Percentiles rank a stretch among this genome's conserved stretches.
Conservation (phyloP, 1,284 basidiomycete species). For the Cryptococcus jaspeensis region DNA sequence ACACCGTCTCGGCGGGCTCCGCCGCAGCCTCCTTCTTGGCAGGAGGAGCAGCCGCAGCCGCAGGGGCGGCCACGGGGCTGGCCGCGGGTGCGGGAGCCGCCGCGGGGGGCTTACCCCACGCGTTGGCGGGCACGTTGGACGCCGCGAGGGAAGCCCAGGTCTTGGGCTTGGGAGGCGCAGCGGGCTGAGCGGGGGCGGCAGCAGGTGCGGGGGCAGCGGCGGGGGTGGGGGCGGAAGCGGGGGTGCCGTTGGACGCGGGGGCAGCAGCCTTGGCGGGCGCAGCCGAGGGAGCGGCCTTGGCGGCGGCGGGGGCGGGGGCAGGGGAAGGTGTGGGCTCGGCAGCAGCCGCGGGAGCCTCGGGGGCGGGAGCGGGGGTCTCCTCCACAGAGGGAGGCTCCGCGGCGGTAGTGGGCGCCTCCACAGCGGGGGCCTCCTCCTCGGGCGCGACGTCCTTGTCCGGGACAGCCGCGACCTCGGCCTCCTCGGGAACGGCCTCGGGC, state of each 20-base stretch:
- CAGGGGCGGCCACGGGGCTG: conserved; percentile 20
- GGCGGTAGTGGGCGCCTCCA: conserved; percentile 29
- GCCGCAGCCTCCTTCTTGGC: conserved; percentile 15
- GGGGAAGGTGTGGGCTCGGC: conserved; percentile 17
- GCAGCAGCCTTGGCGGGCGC: conserved; percentile 15
- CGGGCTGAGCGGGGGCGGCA: conserved; percentile 21
- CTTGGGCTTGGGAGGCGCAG: conserved; percentile 55
- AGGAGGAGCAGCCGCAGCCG: conserved; percentile 19
- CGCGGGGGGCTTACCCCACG: conserved; percentile 53
- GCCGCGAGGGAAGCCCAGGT: conserved; percentile 92
- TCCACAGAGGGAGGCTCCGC: conserved; percentile 19
- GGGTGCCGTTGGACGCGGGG: conserved; percentile 16
- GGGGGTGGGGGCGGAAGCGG: conserved; percentile 33
- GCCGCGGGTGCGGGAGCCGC: conserved; percentile 55
- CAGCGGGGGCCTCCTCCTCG: conserved; percentile 25
- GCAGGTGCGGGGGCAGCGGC: conserved; percentile 19
- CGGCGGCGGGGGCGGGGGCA: conserved; percentile 13
- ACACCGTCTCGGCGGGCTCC: conserved; percentile 4
- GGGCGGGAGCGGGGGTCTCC: conserved; percentile 14
- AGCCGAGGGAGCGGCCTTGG: conserved; percentile 11
- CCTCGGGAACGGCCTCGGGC: conserved; percentile 34
- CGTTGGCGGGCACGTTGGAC: conserved; percentile 58
- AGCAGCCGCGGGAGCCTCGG: conserved; percentile 15
- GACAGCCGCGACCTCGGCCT: conserved; percentile 47
- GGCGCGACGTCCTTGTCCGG: conserved; percentile 41